A percentile compares a stretch with the other conserved stretches of the same genome.
Evolutionary conservation across 2,329 filamentous ascomycete species (phyloP).

Genomic region (Penicillium sp.): DNA sequence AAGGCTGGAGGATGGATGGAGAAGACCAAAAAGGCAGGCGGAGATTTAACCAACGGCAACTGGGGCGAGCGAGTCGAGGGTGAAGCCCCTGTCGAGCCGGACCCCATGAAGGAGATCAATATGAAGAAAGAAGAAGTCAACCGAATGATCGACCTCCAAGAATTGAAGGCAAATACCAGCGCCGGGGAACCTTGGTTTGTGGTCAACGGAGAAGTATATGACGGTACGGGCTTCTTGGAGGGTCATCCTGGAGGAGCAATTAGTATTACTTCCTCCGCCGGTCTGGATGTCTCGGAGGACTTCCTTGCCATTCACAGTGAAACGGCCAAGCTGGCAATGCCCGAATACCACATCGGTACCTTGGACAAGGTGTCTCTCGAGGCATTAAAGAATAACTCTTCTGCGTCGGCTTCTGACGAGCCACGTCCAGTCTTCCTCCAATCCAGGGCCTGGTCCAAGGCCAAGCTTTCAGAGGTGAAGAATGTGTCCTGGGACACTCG

Average conservation of each 20-base stretch:
- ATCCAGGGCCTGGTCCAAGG: slow-evolving; percentile 66
- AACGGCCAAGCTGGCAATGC: slow-evolving; percentile 88
- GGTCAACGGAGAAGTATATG: slow-evolving; percentile 80
- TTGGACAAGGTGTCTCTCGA: slow-evolving; percentile 58
- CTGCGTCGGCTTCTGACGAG: slow-evolving; percentile 39
- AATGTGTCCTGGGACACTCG: slow-evolving; percentile 70
- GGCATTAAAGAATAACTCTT: slow-evolving; percentile 48
- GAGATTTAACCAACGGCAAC: slow-evolving; percentile 71
- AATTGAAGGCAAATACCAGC: slow-evolving; percentile 63
- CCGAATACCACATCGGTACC: slow-evolving; percentile 74
- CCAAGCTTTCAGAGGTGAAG: slow-evolving; percentile 63
- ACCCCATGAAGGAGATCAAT: slow-evolving; percentile 61
- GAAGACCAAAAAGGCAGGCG: slow-evolving; percentile 73
- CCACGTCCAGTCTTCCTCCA: slow-evolving; percentile 64
- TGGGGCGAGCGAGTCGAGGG: slow-evolving; percentile 71
- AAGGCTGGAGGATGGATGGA: slow-evolving; percentile 91
- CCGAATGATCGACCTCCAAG: slow-evolving; percentile 61
- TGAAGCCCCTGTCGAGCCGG: slow-evolving; percentile 38
- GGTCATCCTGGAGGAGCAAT: slow-evolving; percentile 80
- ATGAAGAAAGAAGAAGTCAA: slow-evolving; percentile 68
- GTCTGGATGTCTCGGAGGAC: slow-evolving; percentile 75
- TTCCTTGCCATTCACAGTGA: slow-evolving; percentile 91
- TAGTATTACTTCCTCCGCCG: slow-evolving; percentile 78
- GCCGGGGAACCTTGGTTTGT: slow-evolving; percentile 77
- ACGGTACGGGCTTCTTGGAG: slow-evolving; percentile 73